Conservation (phyloP, 2,329 filamentous ascomycete species). For the Colletotrichum navitas region DNA sequence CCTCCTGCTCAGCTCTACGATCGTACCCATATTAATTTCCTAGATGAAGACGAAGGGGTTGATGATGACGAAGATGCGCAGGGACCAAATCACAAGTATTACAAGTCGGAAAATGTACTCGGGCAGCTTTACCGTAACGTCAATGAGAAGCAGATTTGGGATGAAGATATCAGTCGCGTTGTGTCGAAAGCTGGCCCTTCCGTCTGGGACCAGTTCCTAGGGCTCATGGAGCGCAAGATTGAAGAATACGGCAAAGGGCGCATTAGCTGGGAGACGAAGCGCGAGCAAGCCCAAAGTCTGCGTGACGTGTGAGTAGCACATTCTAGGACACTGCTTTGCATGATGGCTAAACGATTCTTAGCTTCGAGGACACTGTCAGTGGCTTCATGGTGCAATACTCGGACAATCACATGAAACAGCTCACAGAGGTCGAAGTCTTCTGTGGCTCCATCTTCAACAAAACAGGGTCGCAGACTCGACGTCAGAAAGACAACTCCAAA, state of each 20-base stretch:
- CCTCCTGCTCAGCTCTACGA: constrained; percentile 60
- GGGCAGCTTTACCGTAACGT: constrained; percentile 79
- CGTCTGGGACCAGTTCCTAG: constrained; percentile 60
- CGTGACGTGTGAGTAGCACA: constrained; percentile 57
- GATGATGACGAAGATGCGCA: constrained; percentile 63
- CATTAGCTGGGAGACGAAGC: constrained; percentile 52
- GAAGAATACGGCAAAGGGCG: constrained; percentile 44
- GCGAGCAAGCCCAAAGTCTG: constrained; percentile 58
- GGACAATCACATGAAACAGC: constrained; percentile 57
- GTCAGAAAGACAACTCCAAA: constrained; percentile 64
- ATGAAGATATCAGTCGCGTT: constrained; percentile 57
- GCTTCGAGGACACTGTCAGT: constrained; percentile 61
- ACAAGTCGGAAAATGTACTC: constrained; percentile 75
- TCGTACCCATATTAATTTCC: constrained; percentile 57
- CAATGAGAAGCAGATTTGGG: constrained; percentile 77
- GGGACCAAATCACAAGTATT: constrained; percentile 66
- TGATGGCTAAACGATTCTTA: constrained; percentile 41
- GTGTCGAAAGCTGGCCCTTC: constrained; percentile 48
- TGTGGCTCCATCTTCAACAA: constrained; percentile 68
- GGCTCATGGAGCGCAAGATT: constrained; percentile 47
- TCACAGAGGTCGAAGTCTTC: constrained; percentile 67
- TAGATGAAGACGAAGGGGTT: constrained; percentile 49
- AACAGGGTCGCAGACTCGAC: constrained; percentile 60
- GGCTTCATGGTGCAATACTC: constrained; percentile 59
- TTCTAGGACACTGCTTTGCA: background rate